These are phyloP conservation scores for Nitzschia sp. DNA, from an alignment of 108 stramenopile genomes.

Conservation along the genomic window DNA sequence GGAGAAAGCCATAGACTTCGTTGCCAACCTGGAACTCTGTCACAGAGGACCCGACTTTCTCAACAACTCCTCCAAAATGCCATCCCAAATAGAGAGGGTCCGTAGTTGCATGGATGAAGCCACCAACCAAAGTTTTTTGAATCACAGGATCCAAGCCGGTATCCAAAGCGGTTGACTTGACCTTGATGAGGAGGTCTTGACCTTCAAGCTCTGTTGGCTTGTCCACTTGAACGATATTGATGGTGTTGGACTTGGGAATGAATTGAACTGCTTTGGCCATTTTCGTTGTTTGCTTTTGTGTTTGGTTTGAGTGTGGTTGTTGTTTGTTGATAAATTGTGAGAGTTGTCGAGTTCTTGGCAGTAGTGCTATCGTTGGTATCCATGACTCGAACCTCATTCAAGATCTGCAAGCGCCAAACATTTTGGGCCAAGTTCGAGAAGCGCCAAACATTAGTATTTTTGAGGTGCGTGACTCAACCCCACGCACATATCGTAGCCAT, in stretches of 20 bases:
- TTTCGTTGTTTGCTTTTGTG: neutral
- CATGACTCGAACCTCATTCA: neutral
- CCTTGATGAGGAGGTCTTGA: slow-evolving; percentile 28
- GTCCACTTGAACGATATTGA: neutral
- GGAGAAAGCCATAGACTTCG: slow-evolving; percentile 35
- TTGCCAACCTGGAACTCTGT: slow-evolving; percentile 7
- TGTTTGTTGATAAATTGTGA: neutral
- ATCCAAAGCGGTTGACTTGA: slow-evolving; percentile 33
- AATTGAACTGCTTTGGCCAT: neutral
- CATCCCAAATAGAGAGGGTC: slow-evolving; percentile 24
- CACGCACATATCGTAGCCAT: too few relatives aligned
- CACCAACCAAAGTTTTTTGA: slow-evolving; percentile 12
- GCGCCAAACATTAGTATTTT: slow-evolving; percentile 4
- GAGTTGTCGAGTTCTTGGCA: neutral
- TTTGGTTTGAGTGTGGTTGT: too few relatives aligned
- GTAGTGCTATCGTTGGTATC: neutral
- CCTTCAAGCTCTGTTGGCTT: neutral
- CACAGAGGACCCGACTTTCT: neutral
- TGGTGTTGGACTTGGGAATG: neutral
- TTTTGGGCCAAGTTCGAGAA: neutral
- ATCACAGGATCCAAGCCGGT: slow-evolving; percentile 20
- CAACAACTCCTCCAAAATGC: slow-evolving; percentile 34
- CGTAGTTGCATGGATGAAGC: slow-evolving; percentile 15
- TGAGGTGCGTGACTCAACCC: too few relatives aligned
- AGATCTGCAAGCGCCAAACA: too few relatives aligned